These are phyloP conservation scores for Streptanthus diversifolius DNA, from an alignment of 345 rosid species.

Conservation along the genomic window DNA sequence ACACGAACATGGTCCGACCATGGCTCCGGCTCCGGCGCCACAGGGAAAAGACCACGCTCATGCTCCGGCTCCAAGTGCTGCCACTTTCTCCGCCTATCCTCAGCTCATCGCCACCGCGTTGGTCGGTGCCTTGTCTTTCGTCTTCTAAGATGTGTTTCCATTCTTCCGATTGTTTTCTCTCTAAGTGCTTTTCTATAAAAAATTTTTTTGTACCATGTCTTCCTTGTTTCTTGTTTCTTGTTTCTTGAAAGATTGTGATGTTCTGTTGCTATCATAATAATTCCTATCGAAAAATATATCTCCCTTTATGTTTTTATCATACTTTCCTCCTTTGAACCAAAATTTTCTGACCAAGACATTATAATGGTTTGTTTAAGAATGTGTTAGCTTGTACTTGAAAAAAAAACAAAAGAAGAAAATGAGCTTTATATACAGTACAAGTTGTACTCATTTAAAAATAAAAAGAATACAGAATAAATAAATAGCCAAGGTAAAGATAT, in stretches of 20 bases:
- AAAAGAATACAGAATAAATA: neutral
- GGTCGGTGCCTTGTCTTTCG: conserved; percentile 29
- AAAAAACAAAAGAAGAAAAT: too few relatives aligned
- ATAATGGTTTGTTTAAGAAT: neutral
- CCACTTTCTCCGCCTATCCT: conserved; percentile 35
- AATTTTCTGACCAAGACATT: neutral
- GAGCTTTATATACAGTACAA: too few relatives aligned
- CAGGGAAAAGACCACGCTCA: neutral
- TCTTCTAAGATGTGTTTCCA: conserved; percentile 14
- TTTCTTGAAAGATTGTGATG: neutral
- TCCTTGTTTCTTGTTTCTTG: neutral
- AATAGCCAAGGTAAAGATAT: neutral
- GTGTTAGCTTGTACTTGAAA: too few relatives aligned
- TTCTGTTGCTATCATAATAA: neutral
- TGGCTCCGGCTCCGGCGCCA: neutral
- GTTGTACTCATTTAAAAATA: neutral
- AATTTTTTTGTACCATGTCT: neutral
- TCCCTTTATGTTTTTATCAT: neutral
- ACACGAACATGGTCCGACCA: neutral
- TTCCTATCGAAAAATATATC: neutral
- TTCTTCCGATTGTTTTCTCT: neutral
- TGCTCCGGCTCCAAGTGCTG: conserved; percentile 34
- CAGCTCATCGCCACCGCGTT: conserved; percentile 31
- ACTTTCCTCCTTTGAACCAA: neutral
- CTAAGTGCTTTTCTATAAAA: neutral